Conservation (phyloP, 306 rosid genomes). For the Vigna radiata region DNA sequence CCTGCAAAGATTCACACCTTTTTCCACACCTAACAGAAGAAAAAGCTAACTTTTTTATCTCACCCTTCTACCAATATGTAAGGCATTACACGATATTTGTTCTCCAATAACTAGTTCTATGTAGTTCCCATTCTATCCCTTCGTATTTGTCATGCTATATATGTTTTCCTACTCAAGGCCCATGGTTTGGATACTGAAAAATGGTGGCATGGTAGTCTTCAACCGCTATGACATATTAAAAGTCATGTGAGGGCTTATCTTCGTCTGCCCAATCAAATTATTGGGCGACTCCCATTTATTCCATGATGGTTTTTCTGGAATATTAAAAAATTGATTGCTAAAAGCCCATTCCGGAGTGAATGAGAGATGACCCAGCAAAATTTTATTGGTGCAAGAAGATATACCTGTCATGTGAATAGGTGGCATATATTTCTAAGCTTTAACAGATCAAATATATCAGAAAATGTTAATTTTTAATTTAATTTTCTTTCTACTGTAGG, state of each 20-base stretch:
- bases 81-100: background rate
- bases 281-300: too few relatives aligned
- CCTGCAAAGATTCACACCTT: background rate
- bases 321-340: too few relatives aligned
- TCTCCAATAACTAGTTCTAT: background rate
- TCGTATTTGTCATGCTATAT: background rate
- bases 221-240: background rate
- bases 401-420: background rate
- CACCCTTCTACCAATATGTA: background rate
- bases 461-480: slow-evolving; percentile 15
- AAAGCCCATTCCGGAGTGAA: too few relatives aligned
- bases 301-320: too few relatives aligned
- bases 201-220: background rate
- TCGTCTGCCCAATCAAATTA: too few relatives aligned
- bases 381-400: too few relatives aligned
- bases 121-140: background rate
- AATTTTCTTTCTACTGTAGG: slow-evolving; percentile 54
- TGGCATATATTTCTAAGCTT: background rate
- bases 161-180: background rate
- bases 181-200: background rate
- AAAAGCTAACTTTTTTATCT: background rate
- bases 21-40: background rate
- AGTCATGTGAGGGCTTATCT: too few relatives aligned
- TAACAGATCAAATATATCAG: slow-evolving; percentile 4
- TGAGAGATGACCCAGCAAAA: too few relatives aligned